Evolutionary conservation across 768 basidiomycete genomes (phyloP).

Genomic region (Pholiota molesta): DNA sequence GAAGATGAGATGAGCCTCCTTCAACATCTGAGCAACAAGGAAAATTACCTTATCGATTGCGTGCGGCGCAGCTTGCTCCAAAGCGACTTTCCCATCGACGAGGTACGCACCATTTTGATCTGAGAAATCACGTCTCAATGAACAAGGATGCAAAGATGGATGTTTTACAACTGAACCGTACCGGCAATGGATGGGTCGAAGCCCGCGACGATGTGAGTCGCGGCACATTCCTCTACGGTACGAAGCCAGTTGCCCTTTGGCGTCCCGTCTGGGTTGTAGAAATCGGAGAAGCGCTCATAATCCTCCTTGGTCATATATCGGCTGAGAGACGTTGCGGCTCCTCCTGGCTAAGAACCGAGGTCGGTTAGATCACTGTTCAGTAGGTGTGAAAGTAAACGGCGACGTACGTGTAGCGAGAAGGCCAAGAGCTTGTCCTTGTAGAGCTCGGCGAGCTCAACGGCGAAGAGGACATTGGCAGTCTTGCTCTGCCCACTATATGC

Average conservation of each 20-base stretch:
- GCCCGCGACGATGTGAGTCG: conserved; percentile 1
- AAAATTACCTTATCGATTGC: background rate
- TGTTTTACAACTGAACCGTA: no score
- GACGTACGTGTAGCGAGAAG: conserved; percentile 4
- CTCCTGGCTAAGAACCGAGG: background rate
- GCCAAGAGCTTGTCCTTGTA: conserved; percentile 3
- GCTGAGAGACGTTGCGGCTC: background rate
- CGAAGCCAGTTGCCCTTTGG: conserved; percentile 4
- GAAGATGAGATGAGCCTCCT: no score
- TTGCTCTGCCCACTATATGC: background rate
- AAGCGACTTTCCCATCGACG: background rate
- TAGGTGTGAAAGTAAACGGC: background rate
- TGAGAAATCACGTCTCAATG: no score
- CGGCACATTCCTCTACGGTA: background rate
- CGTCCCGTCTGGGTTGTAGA: conserved; percentile 1
- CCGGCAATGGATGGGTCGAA: background rate
- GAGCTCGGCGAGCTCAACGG: conserved; percentile 4
- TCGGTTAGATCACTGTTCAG: background rate
- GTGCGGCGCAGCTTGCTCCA: background rate
- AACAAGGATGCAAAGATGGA: no score
- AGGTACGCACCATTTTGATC: background rate
- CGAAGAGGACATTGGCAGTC: background rate
- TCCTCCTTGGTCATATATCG: conserved; percentile 5
- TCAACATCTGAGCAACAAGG: no score
- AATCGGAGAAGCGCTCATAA: background rate